Conservation (phyloP, 306 rosid genomes). For the Castanea sativa region DNA sequence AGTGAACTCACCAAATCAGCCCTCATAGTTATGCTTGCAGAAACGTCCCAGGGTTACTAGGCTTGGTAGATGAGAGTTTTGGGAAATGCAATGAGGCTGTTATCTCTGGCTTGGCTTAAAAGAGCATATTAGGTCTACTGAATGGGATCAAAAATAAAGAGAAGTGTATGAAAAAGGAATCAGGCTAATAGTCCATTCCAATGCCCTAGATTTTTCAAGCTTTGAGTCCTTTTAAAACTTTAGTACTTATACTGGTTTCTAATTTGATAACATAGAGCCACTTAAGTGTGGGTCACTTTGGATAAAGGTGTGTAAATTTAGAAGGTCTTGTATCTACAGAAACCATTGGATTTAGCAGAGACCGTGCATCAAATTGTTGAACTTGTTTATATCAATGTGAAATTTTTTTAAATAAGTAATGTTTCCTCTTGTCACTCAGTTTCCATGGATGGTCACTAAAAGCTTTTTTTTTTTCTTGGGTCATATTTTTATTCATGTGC, state of each 20-base stretch:
- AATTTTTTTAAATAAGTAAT: not conserved
- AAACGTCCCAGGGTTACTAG: not conserved
- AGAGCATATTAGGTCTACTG: not conserved
- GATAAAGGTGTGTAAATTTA: not conserved
- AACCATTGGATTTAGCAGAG: not conserved
- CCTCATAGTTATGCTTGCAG: not conserved
- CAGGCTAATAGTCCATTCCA: not conserved
- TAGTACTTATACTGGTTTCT: not conserved
- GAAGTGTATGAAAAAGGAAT: not conserved
- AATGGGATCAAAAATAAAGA: not conserved
- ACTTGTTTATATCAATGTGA: not conserved
- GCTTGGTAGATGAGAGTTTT: not conserved
- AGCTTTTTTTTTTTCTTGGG: not conserved
- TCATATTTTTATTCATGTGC: not conserved
- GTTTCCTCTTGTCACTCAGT: not conserved
- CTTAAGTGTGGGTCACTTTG: not conserved
- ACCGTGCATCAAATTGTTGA: not conserved
- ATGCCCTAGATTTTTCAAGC: not conserved
- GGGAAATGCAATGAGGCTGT: not conserved
- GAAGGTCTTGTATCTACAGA: too few species aligned
- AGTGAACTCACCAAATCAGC: not conserved
- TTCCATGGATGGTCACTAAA: not conserved
- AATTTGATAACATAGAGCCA: not conserved
- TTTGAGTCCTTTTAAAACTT: not conserved
- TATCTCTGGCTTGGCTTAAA: not conserved